These are phyloP conservation scores for Pseudohalonectria lignicola DNA, from an alignment of 2,329 filamentous ascomycete species.

Conservation along the genomic window DNA sequence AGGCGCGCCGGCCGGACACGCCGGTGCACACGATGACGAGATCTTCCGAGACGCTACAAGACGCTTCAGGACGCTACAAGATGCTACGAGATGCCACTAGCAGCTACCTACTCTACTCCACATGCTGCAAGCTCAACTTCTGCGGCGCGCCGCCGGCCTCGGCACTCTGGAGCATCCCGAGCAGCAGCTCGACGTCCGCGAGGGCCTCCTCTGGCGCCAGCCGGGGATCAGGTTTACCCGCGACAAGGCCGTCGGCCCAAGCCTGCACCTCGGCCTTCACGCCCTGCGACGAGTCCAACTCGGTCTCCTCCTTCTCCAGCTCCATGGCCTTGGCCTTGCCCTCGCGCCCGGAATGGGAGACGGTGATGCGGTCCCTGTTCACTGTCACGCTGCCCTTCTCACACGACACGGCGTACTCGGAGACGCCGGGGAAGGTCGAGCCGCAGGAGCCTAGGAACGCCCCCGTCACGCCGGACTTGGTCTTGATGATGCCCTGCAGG, in stretches of 20 bases:
- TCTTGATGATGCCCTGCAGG: constrained; percentile 39
- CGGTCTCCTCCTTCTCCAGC: constrained; percentile 4
- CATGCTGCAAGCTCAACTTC: constrained; percentile 2
- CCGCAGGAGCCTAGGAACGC: constrained; percentile 2
- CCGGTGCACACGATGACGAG: no score
- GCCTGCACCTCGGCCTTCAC: constrained; percentile 18
- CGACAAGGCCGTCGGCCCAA: constrained; percentile 14
- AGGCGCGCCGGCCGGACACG: no score
- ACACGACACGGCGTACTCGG: constrained; percentile 6
- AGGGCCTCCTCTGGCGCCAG: constrained; percentile 18
- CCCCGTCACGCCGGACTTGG: constrained; percentile 10
- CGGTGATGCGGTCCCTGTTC: constrained; percentile 11
- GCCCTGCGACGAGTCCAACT: constrained; percentile 11
- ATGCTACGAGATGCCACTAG: no score
- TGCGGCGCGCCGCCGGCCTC: constrained; percentile 6
- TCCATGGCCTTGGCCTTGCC: not conserved
- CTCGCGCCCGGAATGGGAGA: constrained; percentile 6
- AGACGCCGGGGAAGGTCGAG: constrained; percentile 1
- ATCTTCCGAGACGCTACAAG: no score
- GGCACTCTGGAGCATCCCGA: constrained; percentile 17
- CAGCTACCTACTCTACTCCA: not conserved
- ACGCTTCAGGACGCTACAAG: no score
- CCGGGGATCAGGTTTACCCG: constrained; percentile 9
- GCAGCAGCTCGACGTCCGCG: constrained; percentile 17
- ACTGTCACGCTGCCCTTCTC: constrained; percentile 21